Percentiles rank a stretch among this genome's conserved stretches.
phyloP scores from a whole-genome alignment of 2,329 filamentous ascomycete species.

The Fusarium humuli region DNA sequence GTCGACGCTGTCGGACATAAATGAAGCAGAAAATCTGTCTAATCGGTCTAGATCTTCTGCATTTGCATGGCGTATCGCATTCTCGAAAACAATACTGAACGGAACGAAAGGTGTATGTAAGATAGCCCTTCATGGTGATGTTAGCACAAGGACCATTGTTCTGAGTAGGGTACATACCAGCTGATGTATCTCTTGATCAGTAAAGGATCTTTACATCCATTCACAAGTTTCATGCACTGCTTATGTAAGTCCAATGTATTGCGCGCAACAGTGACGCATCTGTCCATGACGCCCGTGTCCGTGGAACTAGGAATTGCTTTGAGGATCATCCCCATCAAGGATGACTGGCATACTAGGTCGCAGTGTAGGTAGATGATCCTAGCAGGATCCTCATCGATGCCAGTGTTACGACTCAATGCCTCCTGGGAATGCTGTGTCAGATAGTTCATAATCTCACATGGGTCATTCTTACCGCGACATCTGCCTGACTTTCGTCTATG shows the following conservation, averaged over 20 bases:
- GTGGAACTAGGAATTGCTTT: conserved; percentile 37
- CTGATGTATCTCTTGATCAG: conserved; percentile 52
- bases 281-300: conserved; percentile 15
- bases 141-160: not conserved
- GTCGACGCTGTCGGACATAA: conserved; percentile 32
- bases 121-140: conserved; percentile 47
- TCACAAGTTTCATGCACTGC: conserved; percentile 47
- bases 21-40: conserved; percentile 50
- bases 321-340: conserved; percentile 51
- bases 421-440: conserved; percentile 15
- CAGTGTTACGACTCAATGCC: not conserved
- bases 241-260: conserved; percentile 51
- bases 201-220: conserved; percentile 43
- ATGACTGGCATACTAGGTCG: conserved; percentile 52
- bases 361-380: conserved; percentile 48
- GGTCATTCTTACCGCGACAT: conserved; percentile 14
- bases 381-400: conserved; percentile 38
- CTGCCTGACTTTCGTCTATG: conserved; percentile 20
- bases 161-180: conserved; percentile 44
- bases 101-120: conserved; percentile 53
- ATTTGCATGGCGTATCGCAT: conserved; percentile 41
- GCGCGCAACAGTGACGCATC: conserved; percentile 50
- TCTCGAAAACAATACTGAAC: conserved; percentile 53
- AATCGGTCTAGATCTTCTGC: conserved; percentile 33
- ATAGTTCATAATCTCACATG: accelerated